Evolutionary conservation across 2,329 filamentous ascomycete species (phyloP).

Genomic region (Tolypocladium tundrense): DNA sequence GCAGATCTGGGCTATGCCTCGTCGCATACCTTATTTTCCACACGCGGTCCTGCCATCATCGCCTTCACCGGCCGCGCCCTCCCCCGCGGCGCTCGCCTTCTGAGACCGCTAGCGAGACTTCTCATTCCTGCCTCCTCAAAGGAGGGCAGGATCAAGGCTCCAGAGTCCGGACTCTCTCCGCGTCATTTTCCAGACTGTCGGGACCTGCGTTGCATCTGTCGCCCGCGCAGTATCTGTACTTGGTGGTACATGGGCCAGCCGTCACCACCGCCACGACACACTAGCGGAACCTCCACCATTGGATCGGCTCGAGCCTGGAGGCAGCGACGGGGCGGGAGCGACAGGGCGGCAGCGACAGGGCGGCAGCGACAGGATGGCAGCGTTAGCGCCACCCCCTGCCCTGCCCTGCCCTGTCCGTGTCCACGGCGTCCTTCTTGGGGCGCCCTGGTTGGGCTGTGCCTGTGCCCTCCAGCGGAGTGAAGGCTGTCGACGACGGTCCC

Average conservation of each 20-base stretch:
- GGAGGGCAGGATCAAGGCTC: not conserved
- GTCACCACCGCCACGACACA: not conserved
- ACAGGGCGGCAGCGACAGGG: not conserved
- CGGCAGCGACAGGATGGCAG: not conserved
- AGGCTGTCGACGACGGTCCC: too few species aligned
- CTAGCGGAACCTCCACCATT: not conserved
- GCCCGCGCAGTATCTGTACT: constrained; percentile 4
- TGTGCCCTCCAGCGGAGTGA: too few species aligned
- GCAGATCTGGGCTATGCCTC: not conserved
- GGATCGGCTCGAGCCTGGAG: not conserved
- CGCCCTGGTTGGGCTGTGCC: not conserved
- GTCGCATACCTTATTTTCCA: not conserved
- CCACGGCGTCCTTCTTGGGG: not conserved
- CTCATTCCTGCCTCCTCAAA: not conserved
- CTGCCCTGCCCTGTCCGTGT: not conserved
- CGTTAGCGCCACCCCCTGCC: not conserved
- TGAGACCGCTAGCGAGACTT: not conserved
- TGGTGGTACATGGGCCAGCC: not conserved
- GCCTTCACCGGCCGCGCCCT: not conserved
- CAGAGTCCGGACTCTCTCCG: not conserved
- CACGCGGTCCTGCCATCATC: not conserved
- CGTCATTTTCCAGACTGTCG: constrained; percentile 24
- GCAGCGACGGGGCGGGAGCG: not conserved
- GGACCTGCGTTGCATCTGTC: constrained; percentile 14
- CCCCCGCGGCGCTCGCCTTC: not conserved